These are phyloP conservation scores for Boletus speciosus DNA, from an alignment of 768 basidiomycete genomes.

Conservation along the genomic window DNA sequence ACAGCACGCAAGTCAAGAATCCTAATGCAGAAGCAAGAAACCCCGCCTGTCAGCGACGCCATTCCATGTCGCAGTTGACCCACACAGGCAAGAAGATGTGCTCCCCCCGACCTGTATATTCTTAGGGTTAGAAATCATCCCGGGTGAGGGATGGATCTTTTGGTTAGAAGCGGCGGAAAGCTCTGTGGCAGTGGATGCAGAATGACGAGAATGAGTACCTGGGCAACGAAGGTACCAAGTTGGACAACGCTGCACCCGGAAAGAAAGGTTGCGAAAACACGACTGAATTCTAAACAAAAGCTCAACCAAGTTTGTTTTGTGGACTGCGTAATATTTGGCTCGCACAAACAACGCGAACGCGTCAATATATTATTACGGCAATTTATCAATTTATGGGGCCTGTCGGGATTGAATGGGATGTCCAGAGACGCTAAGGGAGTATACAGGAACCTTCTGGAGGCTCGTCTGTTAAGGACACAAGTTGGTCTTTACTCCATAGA, in stretches of 20 bases:
- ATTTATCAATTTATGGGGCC: too few species aligned
- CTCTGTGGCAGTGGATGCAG: constrained; percentile 29
- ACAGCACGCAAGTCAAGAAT: constrained; percentile 9
- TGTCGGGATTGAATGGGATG: too few species aligned
- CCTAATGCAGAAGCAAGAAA: constrained; percentile 1
- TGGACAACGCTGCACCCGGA: constrained; percentile 17
- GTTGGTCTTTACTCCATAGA: too few species aligned
- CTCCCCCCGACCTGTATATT: constrained; percentile 34
- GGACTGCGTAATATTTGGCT: constrained; percentile 15
- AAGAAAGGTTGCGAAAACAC: constrained; percentile 3
- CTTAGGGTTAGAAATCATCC: constrained; percentile 65
- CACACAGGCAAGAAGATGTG: constrained; percentile 23
- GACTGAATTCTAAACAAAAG: not conserved
- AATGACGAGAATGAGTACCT: constrained; percentile 37
- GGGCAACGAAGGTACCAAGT: constrained; percentile 43
- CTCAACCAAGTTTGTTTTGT: constrained; percentile 7
- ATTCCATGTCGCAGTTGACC: constrained; percentile 20
- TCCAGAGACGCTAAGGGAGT: too few species aligned
- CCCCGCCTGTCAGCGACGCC: constrained; percentile 18
- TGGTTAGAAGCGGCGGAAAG: constrained; percentile 42
- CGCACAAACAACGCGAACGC: constrained; percentile 20
- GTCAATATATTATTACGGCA: not conserved
- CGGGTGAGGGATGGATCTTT: constrained; percentile 44
- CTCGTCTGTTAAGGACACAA: too few species aligned
- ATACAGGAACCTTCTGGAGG: too few species aligned